Evolutionary conservation across 306 rosid genomes (phyloP).

Genomic region (Bauhinia variegata): DNA sequence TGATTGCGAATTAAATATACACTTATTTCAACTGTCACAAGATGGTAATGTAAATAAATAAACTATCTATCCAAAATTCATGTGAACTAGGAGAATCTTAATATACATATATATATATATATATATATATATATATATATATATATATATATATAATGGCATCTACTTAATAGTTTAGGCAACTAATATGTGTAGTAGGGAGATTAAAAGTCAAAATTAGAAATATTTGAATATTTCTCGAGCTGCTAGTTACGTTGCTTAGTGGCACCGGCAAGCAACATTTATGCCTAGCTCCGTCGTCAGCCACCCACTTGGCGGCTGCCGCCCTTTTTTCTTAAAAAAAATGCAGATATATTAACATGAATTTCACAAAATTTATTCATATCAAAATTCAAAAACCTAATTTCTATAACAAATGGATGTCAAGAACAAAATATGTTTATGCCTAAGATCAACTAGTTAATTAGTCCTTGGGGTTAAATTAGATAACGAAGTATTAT

Average conservation of each 20-base stretch:
- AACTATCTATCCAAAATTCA: no score
- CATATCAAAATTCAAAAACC: constrained; percentile 18
- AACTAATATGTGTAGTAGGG: background rate
- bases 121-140: no score
- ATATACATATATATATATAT: no score
- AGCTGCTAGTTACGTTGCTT: constrained; percentile 60
- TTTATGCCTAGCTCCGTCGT: constrained; percentile 41
- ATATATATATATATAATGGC: no score
- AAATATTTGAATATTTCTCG: constrained; percentile 53
- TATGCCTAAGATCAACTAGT: constrained; percentile 25
- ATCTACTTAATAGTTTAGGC: no score
- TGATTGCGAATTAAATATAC: no score
- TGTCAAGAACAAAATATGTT: constrained; percentile 38
- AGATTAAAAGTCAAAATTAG: constrained; percentile 56
- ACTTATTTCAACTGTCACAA: no score
- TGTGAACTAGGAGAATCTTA: no score
- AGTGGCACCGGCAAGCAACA: constrained; percentile 72
- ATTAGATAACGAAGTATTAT: no score
- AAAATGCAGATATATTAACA: constrained; percentile 24
- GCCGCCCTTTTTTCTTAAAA: constrained; percentile 38
- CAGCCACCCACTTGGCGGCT: constrained; percentile 55
- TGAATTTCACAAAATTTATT: constrained; percentile 38
- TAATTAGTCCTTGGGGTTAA: background rate
- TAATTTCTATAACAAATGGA: constrained; percentile 39
- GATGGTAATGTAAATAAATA: no score